Conservation (phyloP, 2,329 filamentous ascomycete species). For the Pezicula carpinea region DNA sequence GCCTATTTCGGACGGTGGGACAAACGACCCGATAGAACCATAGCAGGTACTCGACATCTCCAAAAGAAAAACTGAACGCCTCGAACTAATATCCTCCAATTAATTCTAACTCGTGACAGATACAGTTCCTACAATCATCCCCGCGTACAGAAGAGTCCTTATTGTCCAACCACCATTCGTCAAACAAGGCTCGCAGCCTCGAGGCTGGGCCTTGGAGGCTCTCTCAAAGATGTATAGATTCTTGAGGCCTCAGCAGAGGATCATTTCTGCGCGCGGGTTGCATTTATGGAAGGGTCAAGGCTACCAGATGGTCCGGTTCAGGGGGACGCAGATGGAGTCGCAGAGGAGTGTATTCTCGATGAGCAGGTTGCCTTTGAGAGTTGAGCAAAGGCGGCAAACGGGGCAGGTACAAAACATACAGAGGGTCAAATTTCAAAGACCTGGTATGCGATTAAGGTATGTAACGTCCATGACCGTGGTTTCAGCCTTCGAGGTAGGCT, state of each 20-base stretch:
- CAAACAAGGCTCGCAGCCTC: slow-evolving; percentile 18
- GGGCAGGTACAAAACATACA: slow-evolving; percentile 18
- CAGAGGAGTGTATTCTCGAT: slow-evolving; percentile 13
- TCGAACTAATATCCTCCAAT: not conserved
- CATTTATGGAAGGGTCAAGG: slow-evolving; percentile 19
- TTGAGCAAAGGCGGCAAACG: slow-evolving; percentile 16
- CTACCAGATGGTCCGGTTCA: slow-evolving; percentile 12
- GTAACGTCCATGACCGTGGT: not conserved
- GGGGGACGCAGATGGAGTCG: slow-evolving; percentile 9
- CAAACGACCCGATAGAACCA: too few species aligned
- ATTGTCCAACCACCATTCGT: too few species aligned
- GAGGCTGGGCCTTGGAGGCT: slow-evolving; percentile 21
- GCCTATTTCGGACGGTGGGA: not conserved
- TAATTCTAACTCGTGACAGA: not conserved
- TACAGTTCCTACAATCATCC: not conserved
- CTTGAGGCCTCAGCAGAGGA: slow-evolving; percentile 12
- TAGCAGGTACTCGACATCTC: too few species aligned
- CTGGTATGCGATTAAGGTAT: slow-evolving; percentile 12
- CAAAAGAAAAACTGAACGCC: too few species aligned
- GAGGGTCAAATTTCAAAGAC: slow-evolving; percentile 21
- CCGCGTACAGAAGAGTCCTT: not conserved
- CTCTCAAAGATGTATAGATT: slow-evolving; percentile 21
- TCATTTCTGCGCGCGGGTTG: slow-evolving; percentile 21
- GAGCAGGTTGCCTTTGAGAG: slow-evolving; percentile 21
- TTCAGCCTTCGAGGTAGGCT: too few species aligned